Conservation (phyloP, 83 land plant genomes). For the Thuja plicata region DNA sequence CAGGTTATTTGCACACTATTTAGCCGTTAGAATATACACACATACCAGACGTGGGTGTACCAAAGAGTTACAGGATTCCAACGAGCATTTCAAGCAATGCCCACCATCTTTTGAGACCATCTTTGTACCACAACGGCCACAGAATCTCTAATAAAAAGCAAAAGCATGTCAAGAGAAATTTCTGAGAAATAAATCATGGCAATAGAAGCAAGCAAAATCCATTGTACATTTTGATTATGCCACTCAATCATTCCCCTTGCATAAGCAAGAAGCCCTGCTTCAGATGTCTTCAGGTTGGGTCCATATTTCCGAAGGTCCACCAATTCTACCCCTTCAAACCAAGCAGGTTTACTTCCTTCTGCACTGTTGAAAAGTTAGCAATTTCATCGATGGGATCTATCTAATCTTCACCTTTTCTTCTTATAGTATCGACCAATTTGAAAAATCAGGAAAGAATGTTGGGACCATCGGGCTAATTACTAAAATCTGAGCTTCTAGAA, state of each 20-base stretch:
- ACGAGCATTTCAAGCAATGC: constrained; percentile 40
- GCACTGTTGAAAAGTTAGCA: constrained; percentile 25
- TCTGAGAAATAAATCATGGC: neutral
- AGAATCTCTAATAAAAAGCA: constrained; percentile 28
- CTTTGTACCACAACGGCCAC: constrained; percentile 37
- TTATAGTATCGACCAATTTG: neutral
- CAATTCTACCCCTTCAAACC: constrained; percentile 42
- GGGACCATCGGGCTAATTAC: neutral
- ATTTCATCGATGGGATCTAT: neutral
- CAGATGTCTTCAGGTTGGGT: constrained; percentile 31
- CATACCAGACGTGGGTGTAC: constrained; percentile 51
- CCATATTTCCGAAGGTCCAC: constrained; percentile 51
- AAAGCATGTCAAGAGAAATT: neutral
- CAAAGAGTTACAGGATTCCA: constrained; percentile 25
- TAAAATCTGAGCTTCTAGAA: neutral
- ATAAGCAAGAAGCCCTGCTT: constrained; percentile 57
- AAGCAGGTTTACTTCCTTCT: constrained; percentile 29
- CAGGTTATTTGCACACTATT: neutral
- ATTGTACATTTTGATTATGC: constrained; percentile 41
- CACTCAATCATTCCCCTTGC: constrained; percentile 58
- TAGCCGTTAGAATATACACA: neutral
- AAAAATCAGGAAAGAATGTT: neutral
- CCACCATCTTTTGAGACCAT: constrained; percentile 40
- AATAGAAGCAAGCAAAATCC: constrained; percentile 6
- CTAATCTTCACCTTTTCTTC: neutral